These are phyloP conservation scores for Trifolium subterraneum DNA, from an alignment of 306 rosid genomes.

Conservation along the genomic window DNA sequence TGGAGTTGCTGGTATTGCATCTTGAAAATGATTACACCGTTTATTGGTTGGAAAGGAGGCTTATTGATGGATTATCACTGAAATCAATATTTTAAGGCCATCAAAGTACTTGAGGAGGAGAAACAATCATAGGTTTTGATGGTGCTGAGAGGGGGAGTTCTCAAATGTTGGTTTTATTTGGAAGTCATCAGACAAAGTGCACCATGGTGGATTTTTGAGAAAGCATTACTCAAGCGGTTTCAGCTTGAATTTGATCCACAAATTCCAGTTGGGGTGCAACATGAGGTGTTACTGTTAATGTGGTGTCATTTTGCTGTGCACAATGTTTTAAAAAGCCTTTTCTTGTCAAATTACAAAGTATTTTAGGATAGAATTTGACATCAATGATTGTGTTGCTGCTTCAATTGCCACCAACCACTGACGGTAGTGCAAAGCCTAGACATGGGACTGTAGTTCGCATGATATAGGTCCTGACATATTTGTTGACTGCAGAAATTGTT, in stretches of 20 bases:
- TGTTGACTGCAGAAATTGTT: background rate
- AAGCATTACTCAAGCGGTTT: background rate
- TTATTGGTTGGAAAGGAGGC: background rate
- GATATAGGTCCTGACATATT: background rate
- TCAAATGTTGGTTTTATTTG: background rate
- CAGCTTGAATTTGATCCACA: background rate
- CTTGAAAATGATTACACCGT: background rate
- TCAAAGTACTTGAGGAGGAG: background rate
- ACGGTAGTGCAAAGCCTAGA: background rate
- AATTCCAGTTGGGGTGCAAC: background rate
- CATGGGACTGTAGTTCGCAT: background rate
- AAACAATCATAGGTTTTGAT: background rate
- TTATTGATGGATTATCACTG: background rate
- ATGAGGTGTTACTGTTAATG: background rate
- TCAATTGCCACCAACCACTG: background rate
- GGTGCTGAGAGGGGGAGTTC: background rate
- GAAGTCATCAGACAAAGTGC: background rate
- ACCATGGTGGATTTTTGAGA: background rate
- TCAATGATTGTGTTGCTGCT: background rate
- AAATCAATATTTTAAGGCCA: background rate
- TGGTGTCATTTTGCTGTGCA: background rate
- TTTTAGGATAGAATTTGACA: background rate
- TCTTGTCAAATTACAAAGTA: too few species aligned
- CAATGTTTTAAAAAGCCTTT: too few species aligned
- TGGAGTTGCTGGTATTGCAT: background rate